A percentile compares a stretch with the other conserved stretches of the same genome.
Evolutionary conservation across 441 rosid species (phyloP).

Genomic region (Jatropha podagrica): DNA sequence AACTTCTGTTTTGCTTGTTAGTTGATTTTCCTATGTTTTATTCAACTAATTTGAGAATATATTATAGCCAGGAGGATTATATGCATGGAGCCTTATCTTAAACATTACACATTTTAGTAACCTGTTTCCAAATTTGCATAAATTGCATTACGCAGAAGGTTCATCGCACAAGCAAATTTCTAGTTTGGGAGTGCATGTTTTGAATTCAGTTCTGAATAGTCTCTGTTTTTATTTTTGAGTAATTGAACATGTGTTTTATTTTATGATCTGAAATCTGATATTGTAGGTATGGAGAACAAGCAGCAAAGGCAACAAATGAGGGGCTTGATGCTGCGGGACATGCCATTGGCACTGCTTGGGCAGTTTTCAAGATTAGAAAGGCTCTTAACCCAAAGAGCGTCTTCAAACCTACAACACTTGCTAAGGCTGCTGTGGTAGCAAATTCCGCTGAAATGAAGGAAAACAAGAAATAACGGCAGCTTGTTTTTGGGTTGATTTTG

Average conservation of each 20-base stretch:
- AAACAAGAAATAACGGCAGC: constrained; percentile 25
- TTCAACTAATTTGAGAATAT: not conserved
- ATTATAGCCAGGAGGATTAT: not conserved
- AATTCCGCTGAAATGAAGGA: constrained; percentile 45
- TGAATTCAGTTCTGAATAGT: too few relatives aligned
- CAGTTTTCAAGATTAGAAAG: constrained; percentile 83
- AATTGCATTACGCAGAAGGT: not conserved
- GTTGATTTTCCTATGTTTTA: constrained; percentile 6
- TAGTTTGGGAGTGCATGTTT: not conserved
- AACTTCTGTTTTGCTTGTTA: not conserved
- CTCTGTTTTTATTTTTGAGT: not conserved
- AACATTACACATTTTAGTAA: not conserved
- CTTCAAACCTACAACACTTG: constrained; percentile 66
- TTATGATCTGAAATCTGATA: constrained; percentile 1
- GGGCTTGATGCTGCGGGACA: constrained; percentile 93
- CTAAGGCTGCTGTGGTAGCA: constrained; percentile 57
- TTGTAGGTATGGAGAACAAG: constrained; percentile 84
- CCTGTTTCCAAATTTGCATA: not conserved
- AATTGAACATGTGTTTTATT: not conserved
- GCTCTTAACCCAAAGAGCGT: constrained; percentile 83
- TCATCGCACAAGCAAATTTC: not conserved
- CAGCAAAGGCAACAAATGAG: constrained; percentile 65
- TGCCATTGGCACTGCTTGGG: constrained; percentile 91
- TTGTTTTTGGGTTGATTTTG: not conserved
- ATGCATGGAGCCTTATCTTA: not conserved